A percentile compares a stretch with the other conserved stretches of the same genome.
phyloP scores from a whole-genome alignment of 1,284 basidiomycete species.

The Trichosporon faecale region DNA sequence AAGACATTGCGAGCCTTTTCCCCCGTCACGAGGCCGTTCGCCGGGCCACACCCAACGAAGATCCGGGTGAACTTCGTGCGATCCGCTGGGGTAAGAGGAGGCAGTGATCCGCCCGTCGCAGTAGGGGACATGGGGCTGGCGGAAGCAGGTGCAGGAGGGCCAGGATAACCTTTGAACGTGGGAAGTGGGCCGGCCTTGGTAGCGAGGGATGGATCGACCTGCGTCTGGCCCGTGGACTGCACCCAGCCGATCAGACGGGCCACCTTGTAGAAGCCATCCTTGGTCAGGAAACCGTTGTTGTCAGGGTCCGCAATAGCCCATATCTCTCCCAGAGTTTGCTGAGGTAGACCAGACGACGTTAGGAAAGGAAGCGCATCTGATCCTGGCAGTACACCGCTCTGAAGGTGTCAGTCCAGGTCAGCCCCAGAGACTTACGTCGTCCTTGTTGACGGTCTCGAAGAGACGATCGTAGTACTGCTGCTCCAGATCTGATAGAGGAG shows the following conservation, averaged over 20 bases:
- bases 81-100: slow-evolving; percentile 71
- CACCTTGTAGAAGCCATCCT: slow-evolving; percentile 78
- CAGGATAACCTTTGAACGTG: slow-evolving; percentile 68
- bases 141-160: slow-evolving; percentile 47
- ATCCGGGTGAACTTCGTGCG: slow-evolving; percentile 75
- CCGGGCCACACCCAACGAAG: slow-evolving; percentile 70
- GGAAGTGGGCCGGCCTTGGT: slow-evolving; percentile 70
- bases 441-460: slow-evolving; percentile 46
- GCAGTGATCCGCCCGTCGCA: slow-evolving; percentile 50
- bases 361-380: slow-evolving; percentile 79
- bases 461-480: slow-evolving; percentile 49
- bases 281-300: slow-evolving; percentile 86
- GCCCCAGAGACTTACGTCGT: slow-evolving; percentile 34
- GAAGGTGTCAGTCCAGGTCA: not conserved
- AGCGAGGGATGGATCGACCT: slow-evolving; percentile 30
- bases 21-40: slow-evolving; percentile 72
- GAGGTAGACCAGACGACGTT: slow-evolving; percentile 70
- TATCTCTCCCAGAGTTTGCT: slow-evolving; percentile 81
- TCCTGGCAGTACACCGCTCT: slow-evolving; percentile 76
- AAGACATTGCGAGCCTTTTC: slow-evolving; percentile 91
- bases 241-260: slow-evolving; percentile 88
- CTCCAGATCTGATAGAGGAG: slow-evolving; percentile 27
- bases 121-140: slow-evolving; percentile 52
- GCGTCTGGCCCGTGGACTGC: slow-evolving; percentile 64
- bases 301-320: slow-evolving; percentile 91